Percentiles rank a stretch among this genome's conserved stretches.
phyloP scores from a whole-genome alignment of 768 basidiomycete species.

The Pseudohyphozyma bogoriensis region DNA sequence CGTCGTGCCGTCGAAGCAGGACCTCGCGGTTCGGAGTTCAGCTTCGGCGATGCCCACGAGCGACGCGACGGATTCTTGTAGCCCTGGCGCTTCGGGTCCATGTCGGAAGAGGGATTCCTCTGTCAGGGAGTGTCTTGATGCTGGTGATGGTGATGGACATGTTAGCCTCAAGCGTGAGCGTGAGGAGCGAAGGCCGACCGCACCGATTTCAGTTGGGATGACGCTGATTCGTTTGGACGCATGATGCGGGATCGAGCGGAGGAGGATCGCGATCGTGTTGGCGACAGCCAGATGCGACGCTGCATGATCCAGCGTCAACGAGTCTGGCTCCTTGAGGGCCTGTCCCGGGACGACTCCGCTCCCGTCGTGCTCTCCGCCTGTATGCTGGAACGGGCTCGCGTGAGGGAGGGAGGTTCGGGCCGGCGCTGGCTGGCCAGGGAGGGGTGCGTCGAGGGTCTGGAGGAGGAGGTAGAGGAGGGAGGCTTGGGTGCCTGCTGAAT shows the following conservation, averaged over 20 bases:
- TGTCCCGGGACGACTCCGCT: background rate
- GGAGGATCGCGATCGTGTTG: conserved; percentile 17
- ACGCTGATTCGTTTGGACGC: conserved; percentile 15
- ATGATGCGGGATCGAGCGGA: conserved; percentile 25
- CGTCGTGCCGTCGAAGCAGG: conserved; percentile 20
- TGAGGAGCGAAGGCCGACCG: background rate
- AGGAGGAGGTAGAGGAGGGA: conserved; percentile 23
- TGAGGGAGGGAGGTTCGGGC: background rate
- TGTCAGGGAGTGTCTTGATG: conserved; percentile 4
- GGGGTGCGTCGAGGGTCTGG: conserved; percentile 4
- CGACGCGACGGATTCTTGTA: conserved; percentile 24
- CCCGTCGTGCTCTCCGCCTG: conserved; percentile 13
- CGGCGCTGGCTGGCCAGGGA: no score
- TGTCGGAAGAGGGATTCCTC: conserved; percentile 24
- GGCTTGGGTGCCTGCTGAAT: conserved; percentile 22
- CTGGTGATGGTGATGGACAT: background rate
- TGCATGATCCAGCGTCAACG: conserved; percentile 25
- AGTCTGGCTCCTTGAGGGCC: conserved; percentile 9
- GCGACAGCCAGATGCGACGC: conserved; percentile 25
- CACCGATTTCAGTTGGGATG: conserved; percentile 26
- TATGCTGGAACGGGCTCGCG: conserved; percentile 21
- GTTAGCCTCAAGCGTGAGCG: background rate
- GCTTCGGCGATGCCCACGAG: conserved; percentile 27
- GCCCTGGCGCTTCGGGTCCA: conserved; percentile 7
- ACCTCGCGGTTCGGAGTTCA: conserved; percentile 18